Evolutionary conservation across 768 basidiomycete species (phyloP), one percentile per base, ranked within the genome.

Genomic region (Phlebiopsis gigantea): DNA sequence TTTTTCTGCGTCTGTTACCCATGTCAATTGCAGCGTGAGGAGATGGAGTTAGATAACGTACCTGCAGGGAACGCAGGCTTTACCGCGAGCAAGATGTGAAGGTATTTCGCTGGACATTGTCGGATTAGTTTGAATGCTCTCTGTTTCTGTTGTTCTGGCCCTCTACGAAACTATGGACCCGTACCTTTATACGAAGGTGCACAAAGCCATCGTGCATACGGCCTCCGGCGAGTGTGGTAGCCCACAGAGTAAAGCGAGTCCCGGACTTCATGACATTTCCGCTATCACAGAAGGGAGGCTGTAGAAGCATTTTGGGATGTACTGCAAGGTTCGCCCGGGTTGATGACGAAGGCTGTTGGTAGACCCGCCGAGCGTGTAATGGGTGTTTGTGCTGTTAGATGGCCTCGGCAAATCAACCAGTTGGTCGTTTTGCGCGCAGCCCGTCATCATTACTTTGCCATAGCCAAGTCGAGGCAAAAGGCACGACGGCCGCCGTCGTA

Each of bases 31-130:
- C 17, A 19, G 10, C 24, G 8, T 21, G n/a, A 29, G 1, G 14
- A 48, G 67, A 47, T 8, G 1, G 46, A 21, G 12, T 4, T 15
- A 30, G 30, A 4, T 26, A 22, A 24, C 55, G 21, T 53, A 61
- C 59, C 59, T 61, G 57, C 60, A 61, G 9, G 60, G 60, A 24
- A 54, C 56, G 39, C 60, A 61, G n/a, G 60, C 60, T 31, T 58
- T 61, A 48, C 60, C 60, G n/a, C 60, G 49, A 19, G 56, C 42
- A 14, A 61, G 48, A 29, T 61, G 60, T 9, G 24, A 22, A 51
- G 58, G 55, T 24, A 56, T 47, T 25, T 60, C 55, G 55, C 28
- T 46, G 24, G 54, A 55, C 58, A 59, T 56, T 29, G 4, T 25
- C 24, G 24, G 42, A 25, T 25, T 54, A 44, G 53, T 26, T 5